Evolutionary conservation across 306 rosid genomes (phyloP).

Genomic region (Citrullus amarus): DNA sequence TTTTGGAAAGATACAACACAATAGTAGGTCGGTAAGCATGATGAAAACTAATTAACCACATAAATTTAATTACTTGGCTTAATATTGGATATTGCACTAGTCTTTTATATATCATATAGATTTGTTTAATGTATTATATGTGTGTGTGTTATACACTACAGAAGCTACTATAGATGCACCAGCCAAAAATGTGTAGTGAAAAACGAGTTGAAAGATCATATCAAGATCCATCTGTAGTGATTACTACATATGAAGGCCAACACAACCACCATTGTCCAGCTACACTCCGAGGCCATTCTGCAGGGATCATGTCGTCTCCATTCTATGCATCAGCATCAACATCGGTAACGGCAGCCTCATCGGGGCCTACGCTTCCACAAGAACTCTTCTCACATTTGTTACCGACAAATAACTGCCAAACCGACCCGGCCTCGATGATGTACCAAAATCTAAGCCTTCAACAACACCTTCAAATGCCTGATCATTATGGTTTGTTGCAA

Average conservation of each 20-base stretch:
- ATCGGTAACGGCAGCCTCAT: neutral
- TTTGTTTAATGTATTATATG: neutral
- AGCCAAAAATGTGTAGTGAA: slow-evolving; percentile 67
- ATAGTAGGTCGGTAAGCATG: too few species aligned
- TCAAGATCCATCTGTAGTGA: slow-evolving; percentile 60
- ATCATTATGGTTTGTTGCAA: slow-evolving; percentile 53
- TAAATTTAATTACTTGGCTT: too few species aligned
- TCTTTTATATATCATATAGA: too few species aligned
- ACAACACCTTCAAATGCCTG: slow-evolving; percentile 29
- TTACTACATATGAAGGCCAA: slow-evolving; percentile 87
- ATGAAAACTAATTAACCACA: too few species aligned
- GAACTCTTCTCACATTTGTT: slow-evolving; percentile 54
- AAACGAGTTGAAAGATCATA: slow-evolving; percentile 77
- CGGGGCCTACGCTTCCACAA: slow-evolving; percentile 30
- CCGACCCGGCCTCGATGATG: slow-evolving; percentile 21
- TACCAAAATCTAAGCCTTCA: slow-evolving; percentile 28
- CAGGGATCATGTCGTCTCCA: slow-evolving; percentile 36
- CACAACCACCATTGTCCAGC: slow-evolving; percentile 85
- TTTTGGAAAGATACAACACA: too few species aligned
- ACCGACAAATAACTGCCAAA: slow-evolving; percentile 27
- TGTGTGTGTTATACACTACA: slow-evolving; percentile 10
- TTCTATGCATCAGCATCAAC: slow-evolving; percentile 27
- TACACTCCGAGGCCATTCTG: slow-evolving; percentile 53
- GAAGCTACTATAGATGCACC: slow-evolving; percentile 88
- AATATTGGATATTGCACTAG: too few species aligned